phyloP scores from a whole-genome alignment of 1,139 yeast genomes.

The Geotrichum fermentans region DNA sequence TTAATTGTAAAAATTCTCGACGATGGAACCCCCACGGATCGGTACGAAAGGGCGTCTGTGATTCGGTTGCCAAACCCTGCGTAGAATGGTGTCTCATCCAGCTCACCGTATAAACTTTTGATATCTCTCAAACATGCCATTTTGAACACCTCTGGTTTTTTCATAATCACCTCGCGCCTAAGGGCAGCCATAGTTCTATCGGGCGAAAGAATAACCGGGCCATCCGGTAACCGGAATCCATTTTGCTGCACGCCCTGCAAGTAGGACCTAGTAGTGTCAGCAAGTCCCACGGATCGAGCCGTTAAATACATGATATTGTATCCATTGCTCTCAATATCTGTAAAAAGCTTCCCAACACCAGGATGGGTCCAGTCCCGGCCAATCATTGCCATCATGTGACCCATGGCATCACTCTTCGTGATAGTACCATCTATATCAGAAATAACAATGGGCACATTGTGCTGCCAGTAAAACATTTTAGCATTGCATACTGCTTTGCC shows the following conservation, averaged over 20 bases:
- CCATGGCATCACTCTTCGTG: constrained; percentile 95
- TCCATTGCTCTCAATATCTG: constrained; percentile 80
- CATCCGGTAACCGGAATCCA: constrained; percentile 68
- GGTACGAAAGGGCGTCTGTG: constrained; percentile 92
- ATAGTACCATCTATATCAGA: constrained; percentile 98
- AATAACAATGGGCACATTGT: constrained; percentile 82
- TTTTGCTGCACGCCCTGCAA: constrained; percentile 72
- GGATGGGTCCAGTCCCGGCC: constrained; percentile 98
- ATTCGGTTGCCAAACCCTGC: constrained; percentile 98
- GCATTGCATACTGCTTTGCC: constrained; percentile 76
- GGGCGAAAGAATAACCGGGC: constrained; percentile 94
- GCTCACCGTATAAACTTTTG: constrained; percentile 49
- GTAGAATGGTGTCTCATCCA: constrained; percentile 66
- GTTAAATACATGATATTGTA: constrained; percentile 91
- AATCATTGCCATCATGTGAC: constrained; percentile 87
- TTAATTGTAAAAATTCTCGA: constrained; percentile 94
- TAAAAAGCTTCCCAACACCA: constrained; percentile 88
- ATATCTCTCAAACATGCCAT: constrained; percentile 95
- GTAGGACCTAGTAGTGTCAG: constrained; percentile 87
- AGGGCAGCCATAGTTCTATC: constrained; percentile 96
- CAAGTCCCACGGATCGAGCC: constrained; percentile 93
- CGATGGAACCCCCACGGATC: constrained; percentile 91
- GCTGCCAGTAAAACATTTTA: constrained; percentile 77
- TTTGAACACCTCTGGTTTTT: constrained; percentile 95
- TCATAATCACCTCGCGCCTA: constrained; percentile 81